Evolutionary conservation across 345 rosid species (phyloP).

Genomic region (Salix caprea): DNA sequence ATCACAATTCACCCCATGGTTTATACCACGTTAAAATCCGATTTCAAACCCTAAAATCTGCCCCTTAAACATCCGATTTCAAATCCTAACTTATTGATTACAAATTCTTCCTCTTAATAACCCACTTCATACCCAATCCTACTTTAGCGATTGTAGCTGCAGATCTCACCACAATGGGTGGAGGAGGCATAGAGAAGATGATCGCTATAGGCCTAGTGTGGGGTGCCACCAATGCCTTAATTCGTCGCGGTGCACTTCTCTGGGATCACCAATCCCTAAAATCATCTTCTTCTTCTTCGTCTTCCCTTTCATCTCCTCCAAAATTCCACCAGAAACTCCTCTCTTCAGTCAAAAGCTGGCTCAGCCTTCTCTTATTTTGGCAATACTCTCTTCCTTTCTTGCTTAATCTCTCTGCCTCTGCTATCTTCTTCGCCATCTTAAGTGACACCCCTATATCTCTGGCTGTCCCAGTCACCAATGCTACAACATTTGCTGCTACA

Average conservation of each 20-base stretch:
- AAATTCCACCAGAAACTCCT: conserved; percentile 38
- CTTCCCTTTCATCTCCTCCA: conserved; percentile 5
- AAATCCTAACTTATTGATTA: too few relatives aligned
- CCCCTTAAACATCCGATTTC: too few relatives aligned
- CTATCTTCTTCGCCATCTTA: conserved; percentile 72
- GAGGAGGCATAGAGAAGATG: conserved; percentile 78
- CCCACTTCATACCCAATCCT: too few relatives aligned
- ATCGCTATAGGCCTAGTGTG: conserved; percentile 80
- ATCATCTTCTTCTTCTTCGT: conserved; percentile 20
- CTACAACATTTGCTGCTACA: conserved; percentile 88
- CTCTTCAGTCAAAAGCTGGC: conserved; percentile 37
- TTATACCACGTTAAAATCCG: too few relatives aligned
- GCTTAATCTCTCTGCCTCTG: conserved; percentile 83
- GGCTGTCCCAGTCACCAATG: conserved; percentile 89
- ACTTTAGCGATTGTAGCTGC: too few relatives aligned
- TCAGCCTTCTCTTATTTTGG: conserved; percentile 71
- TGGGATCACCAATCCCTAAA: conserved; percentile 46
- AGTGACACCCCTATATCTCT: conserved; percentile 70
- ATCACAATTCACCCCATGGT: too few relatives aligned
- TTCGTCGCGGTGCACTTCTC: conserved; percentile 84
- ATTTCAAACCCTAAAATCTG: too few relatives aligned
- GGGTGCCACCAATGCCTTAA: conserved; percentile 90
- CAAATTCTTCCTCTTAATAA: too few relatives aligned
- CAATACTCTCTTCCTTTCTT: conserved; percentile 84
- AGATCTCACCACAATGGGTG: conserved; percentile 29